Evolutionary conservation across 805 yeast genomes (phyloP).

Genomic region (Wickerhamomyces ciferrii): DNA sequence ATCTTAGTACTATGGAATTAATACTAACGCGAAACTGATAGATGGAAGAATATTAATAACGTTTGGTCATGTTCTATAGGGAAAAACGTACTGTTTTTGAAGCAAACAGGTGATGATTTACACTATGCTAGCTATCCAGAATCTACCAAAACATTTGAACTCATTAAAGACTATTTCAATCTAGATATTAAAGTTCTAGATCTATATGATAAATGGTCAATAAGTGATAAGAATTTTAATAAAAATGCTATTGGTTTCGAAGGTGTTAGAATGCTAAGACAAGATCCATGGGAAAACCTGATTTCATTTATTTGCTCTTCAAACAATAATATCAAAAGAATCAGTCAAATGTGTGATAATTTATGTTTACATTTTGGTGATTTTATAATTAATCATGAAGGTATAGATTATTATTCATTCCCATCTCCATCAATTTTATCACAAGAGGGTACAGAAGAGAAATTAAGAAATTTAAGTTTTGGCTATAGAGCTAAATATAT

Average conservation of each 20-base stretch:
- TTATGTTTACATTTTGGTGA: constrained; percentile 70
- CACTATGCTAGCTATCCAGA: constrained; percentile 44
- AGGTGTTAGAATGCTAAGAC: constrained; percentile 83
- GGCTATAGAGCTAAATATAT: constrained; percentile 94
- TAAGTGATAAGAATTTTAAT: constrained; percentile 45
- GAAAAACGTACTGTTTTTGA: constrained; percentile 58
- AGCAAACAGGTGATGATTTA: constrained; percentile 47
- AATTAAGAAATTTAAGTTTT: constrained; percentile 47
- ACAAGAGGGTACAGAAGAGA: constrained; percentile 33
- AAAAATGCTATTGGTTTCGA: constrained; percentile 32
- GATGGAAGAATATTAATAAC: constrained; percentile 63
- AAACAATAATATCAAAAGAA: constrained; percentile 92
- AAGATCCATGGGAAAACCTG: constrained; percentile 96
- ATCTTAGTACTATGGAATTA: too few species aligned
- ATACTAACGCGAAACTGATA: constrained; percentile 4
- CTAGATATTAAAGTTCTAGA: constrained; percentile 46
- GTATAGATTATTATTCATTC: constrained; percentile 59
- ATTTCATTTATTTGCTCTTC: constrained; percentile 90
- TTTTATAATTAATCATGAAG: constrained; percentile 46
- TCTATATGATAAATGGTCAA: constrained; percentile 59
- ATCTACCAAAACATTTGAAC: constrained; percentile 29
- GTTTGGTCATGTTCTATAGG: constrained; percentile 63
- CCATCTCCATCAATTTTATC: constrained; percentile 59
- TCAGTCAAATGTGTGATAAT: constrained; percentile 85
- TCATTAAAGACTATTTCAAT: constrained; percentile 67